These are phyloP conservation scores for Saccharum hybrid DNA, from an alignment of 202 grass and related monocot genomes.

Conservation along the genomic window DNA sequence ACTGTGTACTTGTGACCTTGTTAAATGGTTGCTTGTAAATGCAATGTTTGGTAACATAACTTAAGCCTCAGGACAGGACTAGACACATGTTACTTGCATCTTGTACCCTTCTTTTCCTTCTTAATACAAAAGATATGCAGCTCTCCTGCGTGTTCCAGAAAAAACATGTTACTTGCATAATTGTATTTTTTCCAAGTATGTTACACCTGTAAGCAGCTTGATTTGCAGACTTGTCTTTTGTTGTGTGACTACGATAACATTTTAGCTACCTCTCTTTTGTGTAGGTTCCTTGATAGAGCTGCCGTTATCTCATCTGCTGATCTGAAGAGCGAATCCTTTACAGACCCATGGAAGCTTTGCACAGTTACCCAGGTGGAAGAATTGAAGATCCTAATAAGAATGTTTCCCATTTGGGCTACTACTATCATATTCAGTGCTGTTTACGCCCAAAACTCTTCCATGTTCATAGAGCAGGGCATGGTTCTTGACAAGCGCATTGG, in stretches of 20 bases:
- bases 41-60: constrained; percentile 13
- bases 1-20: neutral
- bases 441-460: constrained; percentile 72
- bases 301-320: constrained; percentile 61
- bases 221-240: neutral
- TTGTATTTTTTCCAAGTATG: neutral
- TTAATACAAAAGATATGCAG: too few species aligned
- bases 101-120: too few species aligned
- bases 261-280: constrained; percentile 16
- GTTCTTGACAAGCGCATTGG: constrained; percentile 73
- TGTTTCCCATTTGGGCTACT: constrained; percentile 90
- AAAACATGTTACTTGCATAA: neutral
- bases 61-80: neutral
- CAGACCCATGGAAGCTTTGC: constrained; percentile 72
- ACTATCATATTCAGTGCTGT: constrained; percentile 79
- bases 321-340: constrained; percentile 45
- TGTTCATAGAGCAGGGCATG: constrained; percentile 93
- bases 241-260: neutral
- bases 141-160: too few species aligned
- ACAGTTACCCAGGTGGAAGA: constrained; percentile 96
- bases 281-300: constrained; percentile 83
- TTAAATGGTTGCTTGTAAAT: constrained; percentile 21
- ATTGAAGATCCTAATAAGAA: constrained; percentile 76
- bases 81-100: neutral
- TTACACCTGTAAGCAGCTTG: neutral